Evolutionary conservation across 2,329 filamentous ascomycete genomes (phyloP), one percentile per base, ranked within the genome.

Genomic region (Colletotrichum neosansevieriae): DNA sequence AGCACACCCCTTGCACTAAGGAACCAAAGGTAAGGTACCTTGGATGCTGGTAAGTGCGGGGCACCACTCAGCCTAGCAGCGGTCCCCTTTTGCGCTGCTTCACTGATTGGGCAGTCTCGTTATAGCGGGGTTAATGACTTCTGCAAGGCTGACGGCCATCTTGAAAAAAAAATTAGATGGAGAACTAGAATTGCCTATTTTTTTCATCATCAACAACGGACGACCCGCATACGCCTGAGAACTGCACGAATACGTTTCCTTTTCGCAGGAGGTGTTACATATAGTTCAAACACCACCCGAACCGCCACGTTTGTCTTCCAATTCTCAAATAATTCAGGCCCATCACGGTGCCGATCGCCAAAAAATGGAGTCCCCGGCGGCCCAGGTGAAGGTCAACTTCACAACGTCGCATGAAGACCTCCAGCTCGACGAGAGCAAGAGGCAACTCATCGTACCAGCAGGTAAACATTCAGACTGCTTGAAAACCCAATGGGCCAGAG

Each of bases 301-400:
- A 29, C 7, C 6, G 29, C 29, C 29, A 29, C 29, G 6, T 29
- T 29, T 7, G 6, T 7, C 7, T 2, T 29, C 29, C 13, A 29
- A 38, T 7, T 21, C 40, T 42, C n/a, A 17, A 13, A 19, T n/a
- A 45, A 45, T 19, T 45, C 42, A 17, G 53, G 45, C 7, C 29
- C 45, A 51, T 64, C 49, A 54, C 15, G 54, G 36, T 53, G 24
- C 54, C 40, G 57, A 53, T 40, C 50, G 56, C 67, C 67, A 17
- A 74, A 65, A 24, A 44, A 82, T 83, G 81, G 79, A 79, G 71
- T 74, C 80, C 72, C 76, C 79, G 56, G 76, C 78, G 71, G 79
- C 83, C 59, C 89, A 91, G 79, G 84, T 92, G 70, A 89, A 89
- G 79, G 89, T 92, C 70, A 83, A 89, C 78, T 91, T 92, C 80